Evolutionary conservation across 2,329 filamentous ascomycete species (phyloP).

Genomic region (Penicillium sp.): DNA sequence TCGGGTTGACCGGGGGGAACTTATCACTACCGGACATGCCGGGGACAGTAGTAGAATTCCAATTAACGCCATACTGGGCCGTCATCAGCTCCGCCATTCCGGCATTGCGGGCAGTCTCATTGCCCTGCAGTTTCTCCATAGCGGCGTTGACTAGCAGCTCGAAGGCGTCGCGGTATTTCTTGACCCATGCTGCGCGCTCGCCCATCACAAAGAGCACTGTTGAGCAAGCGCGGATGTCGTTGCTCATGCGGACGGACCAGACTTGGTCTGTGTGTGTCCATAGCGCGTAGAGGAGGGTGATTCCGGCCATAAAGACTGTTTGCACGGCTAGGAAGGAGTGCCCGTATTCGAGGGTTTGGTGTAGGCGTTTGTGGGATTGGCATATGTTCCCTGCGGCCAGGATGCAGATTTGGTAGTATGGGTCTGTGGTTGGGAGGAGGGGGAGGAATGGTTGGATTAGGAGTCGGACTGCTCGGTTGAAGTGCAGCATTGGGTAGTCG

Average conservation of each 20-base stretch:
- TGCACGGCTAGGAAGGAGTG: constrained; percentile 43
- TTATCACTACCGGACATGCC: constrained; percentile 21
- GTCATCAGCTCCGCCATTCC: constrained; percentile 45
- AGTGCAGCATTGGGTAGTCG: constrained; percentile 53
- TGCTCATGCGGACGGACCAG: constrained; percentile 52
- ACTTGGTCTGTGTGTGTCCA: constrained; percentile 48
- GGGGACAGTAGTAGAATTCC: constrained; percentile 11
- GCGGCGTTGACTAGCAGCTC: constrained; percentile 49
- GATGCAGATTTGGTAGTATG: constrained; percentile 48
- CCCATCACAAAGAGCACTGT: constrained; percentile 53
- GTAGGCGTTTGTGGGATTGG: constrained; percentile 40
- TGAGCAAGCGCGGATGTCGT: constrained; percentile 52
- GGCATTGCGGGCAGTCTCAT: constrained; percentile 34
- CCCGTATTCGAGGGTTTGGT: constrained; percentile 41
- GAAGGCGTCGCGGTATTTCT: constrained; percentile 51
- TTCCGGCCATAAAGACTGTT: constrained; percentile 41
- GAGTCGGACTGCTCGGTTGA: constrained; percentile 52
- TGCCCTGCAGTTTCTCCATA: constrained; percentile 48
- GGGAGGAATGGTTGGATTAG: constrained; percentile 54
- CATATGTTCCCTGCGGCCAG: constrained; percentile 40
- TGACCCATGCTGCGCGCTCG: constrained; percentile 51
- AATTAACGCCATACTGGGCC: constrained; percentile 31
- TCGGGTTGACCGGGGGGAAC: constrained; percentile 11
- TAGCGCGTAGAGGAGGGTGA: constrained; percentile 39
- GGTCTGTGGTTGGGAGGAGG: constrained; percentile 48